These are phyloP conservation scores for Botrytis fabae DNA, from an alignment of 2,329 filamentous ascomycete species.

Conservation along the genomic window DNA sequence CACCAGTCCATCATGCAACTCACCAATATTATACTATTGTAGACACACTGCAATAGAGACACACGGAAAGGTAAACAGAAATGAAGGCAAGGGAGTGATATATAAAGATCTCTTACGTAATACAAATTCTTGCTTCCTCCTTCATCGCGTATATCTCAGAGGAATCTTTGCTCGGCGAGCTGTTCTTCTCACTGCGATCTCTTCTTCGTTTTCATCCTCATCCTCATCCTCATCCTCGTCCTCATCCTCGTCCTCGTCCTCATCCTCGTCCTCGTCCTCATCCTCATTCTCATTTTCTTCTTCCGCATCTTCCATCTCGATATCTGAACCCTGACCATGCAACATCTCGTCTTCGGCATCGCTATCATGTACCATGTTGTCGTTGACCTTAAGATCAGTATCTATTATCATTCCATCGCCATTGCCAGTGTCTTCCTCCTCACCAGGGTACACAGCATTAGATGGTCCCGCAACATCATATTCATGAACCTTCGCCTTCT, in stretches of 20 bases:
- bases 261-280: not conserved
- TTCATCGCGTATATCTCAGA: conserved; percentile 1
- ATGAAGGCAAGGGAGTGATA: not conserved
- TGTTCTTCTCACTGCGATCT: conserved; percentile 1
- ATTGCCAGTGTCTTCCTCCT: not conserved
- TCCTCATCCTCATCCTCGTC: too few species aligned
- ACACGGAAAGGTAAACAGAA: not conserved
- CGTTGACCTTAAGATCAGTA: too few species aligned
- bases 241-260: too few species aligned
- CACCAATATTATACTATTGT: not conserved
- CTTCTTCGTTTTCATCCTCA: not conserved
- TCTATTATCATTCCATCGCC: not conserved
- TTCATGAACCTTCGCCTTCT: conserved; percentile 17
- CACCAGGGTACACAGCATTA: not conserved
- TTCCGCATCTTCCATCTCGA: conserved; percentile 5
- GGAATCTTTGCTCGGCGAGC: not conserved
- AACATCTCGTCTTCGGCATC: conserved; percentile 1
- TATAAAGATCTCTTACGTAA: not conserved
- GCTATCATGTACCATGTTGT: not conserved
- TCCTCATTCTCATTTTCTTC: not conserved
- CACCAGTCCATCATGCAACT: not conserved
- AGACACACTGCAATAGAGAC: not conserved
- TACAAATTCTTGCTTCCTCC: not conserved
- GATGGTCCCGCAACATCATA: conserved; percentile 4
- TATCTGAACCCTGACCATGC: not conserved